A percentile compares a stretch with the other conserved stretches of the same genome.
Evolutionary conservation across 352 stramenopile species (phyloP).

Genomic region (Globisporangium nagaii): DNA sequence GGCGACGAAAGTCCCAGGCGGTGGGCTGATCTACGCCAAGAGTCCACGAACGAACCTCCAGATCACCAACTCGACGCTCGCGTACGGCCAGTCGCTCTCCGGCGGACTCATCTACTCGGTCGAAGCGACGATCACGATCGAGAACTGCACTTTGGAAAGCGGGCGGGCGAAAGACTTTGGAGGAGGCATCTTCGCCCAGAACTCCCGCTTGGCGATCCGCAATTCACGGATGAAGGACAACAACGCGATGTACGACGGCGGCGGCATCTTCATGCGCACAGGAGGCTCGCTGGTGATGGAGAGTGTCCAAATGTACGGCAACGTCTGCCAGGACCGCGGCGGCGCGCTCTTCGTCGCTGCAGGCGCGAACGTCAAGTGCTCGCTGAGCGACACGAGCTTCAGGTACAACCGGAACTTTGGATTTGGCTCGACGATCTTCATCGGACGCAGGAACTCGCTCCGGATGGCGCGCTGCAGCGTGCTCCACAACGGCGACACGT

Average conservation of each 20-base stretch:
- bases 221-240: conserved; percentile 30
- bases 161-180: conserved; percentile 46
- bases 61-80: conserved; percentile 32
- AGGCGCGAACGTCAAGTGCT: conserved; percentile 19
- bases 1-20: conserved; percentile 20
- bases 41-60: conserved; percentile 20
- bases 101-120: conserved; percentile 44
- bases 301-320: conserved; percentile 19
- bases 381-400: conserved; percentile 26
- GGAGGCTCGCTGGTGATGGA: conserved; percentile 17
- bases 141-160: conserved; percentile 28
- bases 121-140: conserved; percentile 18
- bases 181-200: conserved; percentile 34
- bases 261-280: conserved; percentile 42
- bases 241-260: conserved; percentile 56
- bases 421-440: conserved; percentile 39
- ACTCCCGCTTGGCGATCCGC: conserved; percentile 13
- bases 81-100: conserved; percentile 26
- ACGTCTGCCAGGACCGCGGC: conserved; percentile 38
- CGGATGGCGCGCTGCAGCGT: conserved; percentile 17
- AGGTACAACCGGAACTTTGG: conserved; percentile 41
- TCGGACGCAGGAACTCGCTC: conserved; percentile 47
- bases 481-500: conserved; percentile 23
- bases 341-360: conserved; percentile 40
- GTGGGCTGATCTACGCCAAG: conserved; percentile 42